A percentile compares a stretch with the other conserved stretches of the same genome.
phyloP scores from a whole-genome alignment of 768 basidiomycete species.

The Fistulinella prunicolor region DNA sequence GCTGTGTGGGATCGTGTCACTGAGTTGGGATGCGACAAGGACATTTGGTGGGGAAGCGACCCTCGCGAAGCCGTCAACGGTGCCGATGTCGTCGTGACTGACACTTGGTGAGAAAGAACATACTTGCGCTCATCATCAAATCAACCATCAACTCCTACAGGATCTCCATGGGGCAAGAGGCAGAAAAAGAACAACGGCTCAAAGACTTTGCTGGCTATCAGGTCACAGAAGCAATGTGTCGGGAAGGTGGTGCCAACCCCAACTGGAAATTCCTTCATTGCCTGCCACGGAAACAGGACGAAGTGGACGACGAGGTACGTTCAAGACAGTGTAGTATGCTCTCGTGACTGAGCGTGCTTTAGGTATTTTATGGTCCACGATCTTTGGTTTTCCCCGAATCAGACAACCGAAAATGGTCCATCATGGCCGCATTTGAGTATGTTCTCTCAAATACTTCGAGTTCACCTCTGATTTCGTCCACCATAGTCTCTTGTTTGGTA shows the following conservation, averaged over 20 bases:
- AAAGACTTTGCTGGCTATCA: slow-evolving; percentile 91
- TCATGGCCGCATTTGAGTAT: slow-evolving; percentile 88
- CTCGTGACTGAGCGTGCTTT: not conserved
- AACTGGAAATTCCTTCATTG: slow-evolving; percentile 97
- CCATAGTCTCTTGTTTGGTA: slow-evolving; percentile 41
- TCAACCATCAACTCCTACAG: slow-evolving; percentile 35
- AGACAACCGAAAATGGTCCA: slow-evolving; percentile 97
- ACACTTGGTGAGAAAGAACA: slow-evolving; percentile 72
- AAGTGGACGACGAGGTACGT: slow-evolving; percentile 92
- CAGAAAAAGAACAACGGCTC: slow-evolving; percentile 82
- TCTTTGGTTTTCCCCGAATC: slow-evolving; percentile 92
- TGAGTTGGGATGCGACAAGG: slow-evolving; percentile 68
- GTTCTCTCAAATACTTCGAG: slow-evolving; percentile 31
- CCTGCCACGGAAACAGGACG: slow-evolving; percentile 86
- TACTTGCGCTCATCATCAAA: not conserved
- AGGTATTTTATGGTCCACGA: slow-evolving; percentile 92
- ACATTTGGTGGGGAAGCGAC: slow-evolving; percentile 70
- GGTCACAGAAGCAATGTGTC: slow-evolving; percentile 85
- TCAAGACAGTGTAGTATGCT: not conserved
- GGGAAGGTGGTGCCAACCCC: slow-evolving; percentile 74
- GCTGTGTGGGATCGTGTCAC: slow-evolving; percentile 81
- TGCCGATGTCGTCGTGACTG: slow-evolving; percentile 95
- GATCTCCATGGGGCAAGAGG: slow-evolving; percentile 99
- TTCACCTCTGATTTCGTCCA: slow-evolving; percentile 4
- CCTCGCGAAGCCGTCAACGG: slow-evolving; percentile 84